Conservation (phyloP, 2,329 filamentous ascomycete genomes). For the Arthrinium phaeospermum region DNA sequence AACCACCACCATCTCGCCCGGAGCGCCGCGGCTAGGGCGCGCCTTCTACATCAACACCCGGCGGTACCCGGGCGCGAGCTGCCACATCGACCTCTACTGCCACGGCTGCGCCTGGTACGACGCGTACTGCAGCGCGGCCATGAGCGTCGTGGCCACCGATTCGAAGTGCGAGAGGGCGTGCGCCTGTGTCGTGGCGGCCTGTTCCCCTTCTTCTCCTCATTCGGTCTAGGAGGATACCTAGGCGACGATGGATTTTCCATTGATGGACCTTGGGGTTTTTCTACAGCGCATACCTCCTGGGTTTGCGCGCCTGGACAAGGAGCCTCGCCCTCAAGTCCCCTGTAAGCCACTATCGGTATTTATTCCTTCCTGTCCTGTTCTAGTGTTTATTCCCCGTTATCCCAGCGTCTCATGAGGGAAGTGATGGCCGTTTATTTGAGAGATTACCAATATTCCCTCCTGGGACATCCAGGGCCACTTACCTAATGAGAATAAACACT, state of each 20-base stretch:
- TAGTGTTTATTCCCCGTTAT: too few relatives aligned
- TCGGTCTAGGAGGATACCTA: not conserved
- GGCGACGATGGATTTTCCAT: too few relatives aligned
- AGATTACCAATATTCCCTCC: too few relatives aligned
- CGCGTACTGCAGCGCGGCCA: not conserved
- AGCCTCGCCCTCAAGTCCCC: not conserved
- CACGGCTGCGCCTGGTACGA: constrained; percentile 1
- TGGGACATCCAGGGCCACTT: too few relatives aligned
- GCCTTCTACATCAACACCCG: not conserved
- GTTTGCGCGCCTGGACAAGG: not conserved
- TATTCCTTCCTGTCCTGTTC: too few relatives aligned
- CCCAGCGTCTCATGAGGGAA: too few relatives aligned
- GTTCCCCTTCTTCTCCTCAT: not conserved
- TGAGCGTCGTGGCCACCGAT: not conserved
- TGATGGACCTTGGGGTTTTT: too few relatives aligned
- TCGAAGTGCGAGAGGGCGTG: not conserved
- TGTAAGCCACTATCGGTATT: too few relatives aligned
- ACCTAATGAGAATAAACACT: too few relatives aligned
- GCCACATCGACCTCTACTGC: not conserved
- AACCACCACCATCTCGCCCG: constrained; percentile 35
- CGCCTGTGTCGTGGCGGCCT: not conserved
- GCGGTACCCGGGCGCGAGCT: not conserved
- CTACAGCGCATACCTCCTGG: not conserved
- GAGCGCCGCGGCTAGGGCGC: constrained; percentile 24
- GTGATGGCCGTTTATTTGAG: too few relatives aligned